Conservation (phyloP, 768 basidiomycete species). For the Polyporus arcularius region DNA sequence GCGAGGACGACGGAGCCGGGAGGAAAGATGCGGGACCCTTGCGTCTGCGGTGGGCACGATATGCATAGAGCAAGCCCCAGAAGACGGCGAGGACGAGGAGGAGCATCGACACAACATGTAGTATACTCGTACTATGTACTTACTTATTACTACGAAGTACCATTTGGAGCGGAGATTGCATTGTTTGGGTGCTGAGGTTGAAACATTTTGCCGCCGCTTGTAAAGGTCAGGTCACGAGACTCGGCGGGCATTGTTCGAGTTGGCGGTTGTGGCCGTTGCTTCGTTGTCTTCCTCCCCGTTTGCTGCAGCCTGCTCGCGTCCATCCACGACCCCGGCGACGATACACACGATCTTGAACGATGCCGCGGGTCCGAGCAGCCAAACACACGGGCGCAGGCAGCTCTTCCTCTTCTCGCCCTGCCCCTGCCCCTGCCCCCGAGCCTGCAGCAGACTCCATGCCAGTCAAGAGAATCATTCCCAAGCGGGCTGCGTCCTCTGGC, state of each 20-base stretch:
- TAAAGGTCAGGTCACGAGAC: not conserved
- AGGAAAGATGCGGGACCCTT: not conserved
- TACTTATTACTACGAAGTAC: too few relatives aligned
- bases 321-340: not conserved
- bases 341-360: not conserved
- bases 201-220: too few relatives aligned
- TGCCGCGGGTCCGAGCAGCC: slow-evolving; percentile 19
- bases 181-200: too few relatives aligned
- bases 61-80: slow-evolving; percentile 8
- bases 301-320: not conserved
- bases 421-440: slow-evolving; percentile 3
- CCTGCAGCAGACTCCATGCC: slow-evolving; percentile 9
- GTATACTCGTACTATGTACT: too few relatives aligned
- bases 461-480: slow-evolving; percentile 7
- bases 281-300: not conserved
- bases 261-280: not conserved
- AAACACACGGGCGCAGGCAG: slow-evolving; percentile 8
- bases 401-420: slow-evolving; percentile 7
- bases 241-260: not conserved
- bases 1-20: not conserved
- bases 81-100: slow-evolving; percentile 11
- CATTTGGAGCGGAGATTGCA: too few relatives aligned
- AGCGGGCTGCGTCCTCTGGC: slow-evolving; percentile 16
- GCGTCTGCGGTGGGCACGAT: slow-evolving; percentile 1
- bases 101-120: not conserved